Percentiles rank a stretch among this genome's conserved stretches.
Conservation (phyloP, 371 early-diverging fungal species). For the Mortierella sp. region DNA sequence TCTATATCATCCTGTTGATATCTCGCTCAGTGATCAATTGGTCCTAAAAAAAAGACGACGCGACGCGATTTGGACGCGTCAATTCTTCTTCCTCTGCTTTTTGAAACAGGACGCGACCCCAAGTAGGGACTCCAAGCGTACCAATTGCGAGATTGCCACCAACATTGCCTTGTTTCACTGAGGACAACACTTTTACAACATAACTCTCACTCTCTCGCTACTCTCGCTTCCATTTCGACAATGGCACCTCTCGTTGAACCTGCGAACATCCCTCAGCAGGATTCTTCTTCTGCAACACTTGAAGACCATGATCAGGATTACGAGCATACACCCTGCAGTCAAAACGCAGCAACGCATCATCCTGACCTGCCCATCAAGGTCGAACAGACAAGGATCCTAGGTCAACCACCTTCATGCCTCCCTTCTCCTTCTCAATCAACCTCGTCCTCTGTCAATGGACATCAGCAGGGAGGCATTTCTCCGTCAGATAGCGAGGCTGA, state of each 20-base stretch:
- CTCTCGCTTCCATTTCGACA: background rate
- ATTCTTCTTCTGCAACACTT: background rate
- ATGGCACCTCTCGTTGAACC: background rate
- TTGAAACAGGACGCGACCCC: background rate
- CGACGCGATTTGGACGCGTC: constrained; percentile 4
- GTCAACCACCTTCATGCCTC: constrained; percentile 3
- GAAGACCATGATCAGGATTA: background rate
- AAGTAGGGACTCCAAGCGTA: background rate
- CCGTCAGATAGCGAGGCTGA: background rate
- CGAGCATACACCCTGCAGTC: background rate
- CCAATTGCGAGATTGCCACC: background rate
- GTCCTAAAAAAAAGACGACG: background rate
- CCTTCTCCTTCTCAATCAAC: constrained; percentile 22
- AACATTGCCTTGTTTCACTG: background rate
- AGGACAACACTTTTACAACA: background rate
- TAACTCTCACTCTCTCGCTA: background rate
- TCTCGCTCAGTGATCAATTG: background rate
- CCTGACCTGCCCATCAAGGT: background rate
- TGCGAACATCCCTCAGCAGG: background rate
- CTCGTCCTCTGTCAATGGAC: constrained; percentile 11
- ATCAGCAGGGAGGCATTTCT: background rate
- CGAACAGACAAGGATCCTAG: background rate
- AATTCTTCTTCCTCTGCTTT: background rate
- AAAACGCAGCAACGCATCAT: background rate
- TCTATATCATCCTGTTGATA: background rate